These are phyloP conservation scores for Hexamita inflata DNA, from an alignment of 208 protist species.

Conservation along the genomic window DNA sequence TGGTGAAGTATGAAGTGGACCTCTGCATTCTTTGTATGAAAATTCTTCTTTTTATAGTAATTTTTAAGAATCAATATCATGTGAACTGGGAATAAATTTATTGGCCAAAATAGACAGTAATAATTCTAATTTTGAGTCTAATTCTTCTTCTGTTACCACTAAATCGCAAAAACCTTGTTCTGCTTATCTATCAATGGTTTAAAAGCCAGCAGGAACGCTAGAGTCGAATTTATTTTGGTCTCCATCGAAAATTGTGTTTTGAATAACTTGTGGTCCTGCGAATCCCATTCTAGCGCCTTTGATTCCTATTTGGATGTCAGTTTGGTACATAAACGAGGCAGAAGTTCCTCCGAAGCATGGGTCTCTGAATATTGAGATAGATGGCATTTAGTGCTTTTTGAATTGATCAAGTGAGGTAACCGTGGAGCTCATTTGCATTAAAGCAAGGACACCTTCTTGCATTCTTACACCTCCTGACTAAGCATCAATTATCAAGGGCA, in stretches of 20 bases:
- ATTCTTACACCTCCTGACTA: conserved; percentile 46
- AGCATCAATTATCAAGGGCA: conserved; percentile 42
- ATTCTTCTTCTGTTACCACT: too few relatives aligned
- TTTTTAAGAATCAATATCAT: too few relatives aligned
- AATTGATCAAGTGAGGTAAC: neutral
- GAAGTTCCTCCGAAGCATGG: conserved; percentile 49
- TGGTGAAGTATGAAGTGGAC: too few relatives aligned
- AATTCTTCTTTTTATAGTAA: too few relatives aligned
- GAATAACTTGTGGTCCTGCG: conserved; percentile 41
- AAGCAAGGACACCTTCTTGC: conserved; percentile 49
- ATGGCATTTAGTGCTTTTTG: conserved; percentile 33
- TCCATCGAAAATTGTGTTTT: conserved; percentile 49
- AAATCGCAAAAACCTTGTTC: neutral
- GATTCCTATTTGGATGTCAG: conserved; percentile 47
- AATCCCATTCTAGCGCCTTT: conserved; percentile 41
- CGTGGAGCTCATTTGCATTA: conserved; percentile 50
- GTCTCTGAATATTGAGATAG: conserved; percentile 42
- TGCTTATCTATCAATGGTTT: conserved; percentile 27
- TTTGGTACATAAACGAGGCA: conserved; percentile 48
- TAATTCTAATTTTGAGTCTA: too few relatives aligned
- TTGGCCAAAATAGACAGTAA: too few relatives aligned
- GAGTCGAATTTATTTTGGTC: conserved; percentile 43
- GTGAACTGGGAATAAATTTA: too few relatives aligned
- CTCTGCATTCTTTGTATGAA: too few relatives aligned
- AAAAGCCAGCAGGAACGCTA: conserved; percentile 44